phyloP scores from a whole-genome alignment of 2,329 filamentous ascomycete genomes.

The Arthrobotrys entomopaga region DNA sequence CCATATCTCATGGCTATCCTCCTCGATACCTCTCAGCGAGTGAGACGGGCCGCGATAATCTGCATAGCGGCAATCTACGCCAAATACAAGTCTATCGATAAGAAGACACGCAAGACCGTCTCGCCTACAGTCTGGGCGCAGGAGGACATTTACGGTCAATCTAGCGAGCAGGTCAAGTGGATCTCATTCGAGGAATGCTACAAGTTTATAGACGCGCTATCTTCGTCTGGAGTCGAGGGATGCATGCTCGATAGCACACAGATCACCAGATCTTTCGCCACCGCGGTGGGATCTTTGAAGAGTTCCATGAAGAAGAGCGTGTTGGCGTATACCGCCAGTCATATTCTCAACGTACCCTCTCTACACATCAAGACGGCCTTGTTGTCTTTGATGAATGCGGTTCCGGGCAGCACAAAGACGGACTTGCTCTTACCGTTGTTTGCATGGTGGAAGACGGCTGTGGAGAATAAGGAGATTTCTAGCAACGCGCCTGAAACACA shows the following conservation, averaged over 20 bases:
- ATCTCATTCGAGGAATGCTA: constrained; percentile 70
- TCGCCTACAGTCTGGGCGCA: constrained; percentile 32
- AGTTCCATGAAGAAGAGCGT: constrained; percentile 63
- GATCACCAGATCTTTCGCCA: constrained; percentile 72
- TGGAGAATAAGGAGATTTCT: constrained; percentile 65
- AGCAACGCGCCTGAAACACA: constrained; percentile 64
- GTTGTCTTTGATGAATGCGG: constrained; percentile 75
- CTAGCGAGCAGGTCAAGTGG: constrained; percentile 67
- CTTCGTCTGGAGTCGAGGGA: constrained; percentile 84
- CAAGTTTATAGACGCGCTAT: constrained; percentile 72
- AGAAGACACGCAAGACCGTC: constrained; percentile 34
- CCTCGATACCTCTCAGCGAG: constrained; percentile 77
- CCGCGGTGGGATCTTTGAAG: constrained; percentile 71
- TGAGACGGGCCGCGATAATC: constrained; percentile 78
- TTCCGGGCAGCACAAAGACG: constrained; percentile 78
- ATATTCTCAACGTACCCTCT: constrained; percentile 75
- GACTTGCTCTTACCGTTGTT: constrained; percentile 80
- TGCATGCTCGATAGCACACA: constrained; percentile 81
- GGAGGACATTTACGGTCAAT: constrained; percentile 58
- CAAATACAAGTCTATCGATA: constrained; percentile 63
- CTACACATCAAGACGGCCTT: constrained; percentile 76
- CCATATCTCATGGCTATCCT: constrained; percentile 82
- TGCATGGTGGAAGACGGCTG: constrained; percentile 73
- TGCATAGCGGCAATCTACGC: constrained; percentile 63
- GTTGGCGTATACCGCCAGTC: constrained; percentile 77